phyloP scores from a whole-genome alignment of 179 eudicot genomes.

The Beta corolliflora region DNA sequence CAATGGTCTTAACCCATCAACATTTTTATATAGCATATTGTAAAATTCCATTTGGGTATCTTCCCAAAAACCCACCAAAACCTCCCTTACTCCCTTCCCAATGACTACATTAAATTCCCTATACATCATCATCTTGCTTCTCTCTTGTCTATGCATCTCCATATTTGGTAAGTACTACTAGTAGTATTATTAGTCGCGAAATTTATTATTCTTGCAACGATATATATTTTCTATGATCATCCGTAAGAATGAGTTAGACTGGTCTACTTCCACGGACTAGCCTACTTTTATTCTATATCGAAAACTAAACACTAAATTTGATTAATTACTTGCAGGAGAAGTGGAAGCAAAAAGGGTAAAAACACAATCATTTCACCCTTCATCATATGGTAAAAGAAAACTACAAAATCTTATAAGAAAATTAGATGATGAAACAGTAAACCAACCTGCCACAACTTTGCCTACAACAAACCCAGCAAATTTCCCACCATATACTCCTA shows the following conservation, averaged over 20 bases:
- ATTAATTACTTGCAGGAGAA: conserved; percentile 29
- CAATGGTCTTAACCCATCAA: conserved; percentile 5
- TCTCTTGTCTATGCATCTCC: conserved; percentile 39
- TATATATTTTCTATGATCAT: background rate
- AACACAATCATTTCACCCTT: conserved; percentile 16
- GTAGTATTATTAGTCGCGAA: background rate
- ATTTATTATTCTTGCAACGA: background rate
- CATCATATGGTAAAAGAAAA: conserved; percentile 35
- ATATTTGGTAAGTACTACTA: conserved; percentile 43
- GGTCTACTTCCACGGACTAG: no score
- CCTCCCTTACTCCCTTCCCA: conserved; percentile 6
- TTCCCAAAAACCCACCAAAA: conserved; percentile 32
- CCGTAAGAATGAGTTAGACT: background rate
- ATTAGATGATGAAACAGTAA: conserved; percentile 31
- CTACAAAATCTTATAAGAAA: conserved; percentile 31
- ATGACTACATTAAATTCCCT: conserved; percentile 46
- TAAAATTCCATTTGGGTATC: conserved; percentile 31
- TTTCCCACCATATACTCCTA: conserved; percentile 46
- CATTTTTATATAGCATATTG: conserved; percentile 13
- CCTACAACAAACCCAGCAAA: conserved; percentile 54
- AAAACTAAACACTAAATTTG: background rate
- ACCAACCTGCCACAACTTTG: conserved; percentile 17
- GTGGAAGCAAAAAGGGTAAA: conserved; percentile 17
- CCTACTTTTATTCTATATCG: no score
- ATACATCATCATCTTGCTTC: conserved; percentile 36